Percentiles rank a stretch among this genome's conserved stretches.
phyloP scores from a whole-genome alignment of 225 moss, liverwort and hornwort genomes.

The Polytrichum commune region DNA sequence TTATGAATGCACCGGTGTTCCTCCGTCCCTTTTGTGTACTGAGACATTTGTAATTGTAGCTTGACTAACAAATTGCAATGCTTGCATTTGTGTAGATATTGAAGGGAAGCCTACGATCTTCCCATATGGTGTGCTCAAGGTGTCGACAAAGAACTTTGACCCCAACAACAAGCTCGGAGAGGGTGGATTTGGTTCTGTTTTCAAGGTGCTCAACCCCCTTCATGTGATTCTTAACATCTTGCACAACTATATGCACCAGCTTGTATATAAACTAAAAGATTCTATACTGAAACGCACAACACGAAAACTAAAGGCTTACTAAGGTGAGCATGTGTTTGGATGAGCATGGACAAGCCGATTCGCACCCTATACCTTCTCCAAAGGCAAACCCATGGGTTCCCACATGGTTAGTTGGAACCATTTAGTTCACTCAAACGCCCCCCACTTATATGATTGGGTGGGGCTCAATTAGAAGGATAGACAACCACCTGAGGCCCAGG shows the following conservation, averaged over 20 bases:
- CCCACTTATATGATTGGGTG: too few species aligned
- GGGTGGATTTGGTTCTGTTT: conserved; percentile 52
- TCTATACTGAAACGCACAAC: too few species aligned
- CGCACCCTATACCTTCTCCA: too few species aligned
- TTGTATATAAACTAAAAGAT: too few species aligned
- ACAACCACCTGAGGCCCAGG: too few species aligned
- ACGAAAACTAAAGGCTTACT: too few species aligned
- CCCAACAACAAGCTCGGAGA: conserved; percentile 43
- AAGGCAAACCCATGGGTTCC: too few species aligned
- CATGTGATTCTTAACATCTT: conserved; percentile 1
- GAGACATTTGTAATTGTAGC: neutral
- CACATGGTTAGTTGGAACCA: too few species aligned
- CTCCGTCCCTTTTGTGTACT: neutral
- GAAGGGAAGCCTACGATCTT: conserved; percentile 52
- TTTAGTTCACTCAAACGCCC: too few species aligned
- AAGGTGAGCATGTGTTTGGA: too few species aligned
- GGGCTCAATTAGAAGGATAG: too few species aligned
- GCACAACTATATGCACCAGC: neutral
- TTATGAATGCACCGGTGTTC: neutral
- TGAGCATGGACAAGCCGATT: too few species aligned
- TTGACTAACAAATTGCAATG: neutral
- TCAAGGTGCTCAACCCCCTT: conserved; percentile 24
- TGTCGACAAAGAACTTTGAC: conserved; percentile 42
- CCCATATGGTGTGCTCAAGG: conserved; percentile 38
- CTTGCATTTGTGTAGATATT: conserved; percentile 10